Percentiles rank a stretch among this genome's conserved stretches.
These are phyloP conservation scores for Stemphylium vesicarium DNA, from an alignment of 2,329 filamentous ascomycete species.

Conservation along the genomic window DNA sequence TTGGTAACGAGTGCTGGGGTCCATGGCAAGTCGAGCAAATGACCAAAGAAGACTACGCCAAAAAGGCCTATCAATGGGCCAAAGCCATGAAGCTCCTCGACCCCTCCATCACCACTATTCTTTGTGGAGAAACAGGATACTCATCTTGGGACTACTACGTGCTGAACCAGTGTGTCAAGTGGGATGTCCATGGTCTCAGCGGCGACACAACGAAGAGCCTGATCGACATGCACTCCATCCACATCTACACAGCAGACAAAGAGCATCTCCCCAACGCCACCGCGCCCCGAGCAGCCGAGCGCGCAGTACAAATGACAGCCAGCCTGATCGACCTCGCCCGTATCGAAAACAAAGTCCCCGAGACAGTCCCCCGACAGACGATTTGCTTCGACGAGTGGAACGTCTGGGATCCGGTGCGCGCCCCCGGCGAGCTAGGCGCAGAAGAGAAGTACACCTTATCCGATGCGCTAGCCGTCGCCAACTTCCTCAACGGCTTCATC, in stretches of 20 bases:
- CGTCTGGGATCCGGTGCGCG: constrained; percentile 76
- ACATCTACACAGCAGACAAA: constrained; percentile 73
- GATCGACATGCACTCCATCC: constrained; percentile 83
- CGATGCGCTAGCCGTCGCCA: constrained; percentile 75
- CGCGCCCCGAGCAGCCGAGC: constrained; percentile 72
- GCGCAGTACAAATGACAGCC: constrained; percentile 73
- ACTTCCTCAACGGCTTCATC: constrained; percentile 79
- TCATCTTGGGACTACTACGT: constrained; percentile 76
- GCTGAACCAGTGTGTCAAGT: constrained; percentile 69
- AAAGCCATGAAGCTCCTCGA: constrained; percentile 76
- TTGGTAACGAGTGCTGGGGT: constrained; percentile 70
- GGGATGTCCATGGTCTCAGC: constrained; percentile 58
- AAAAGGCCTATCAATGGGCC: constrained; percentile 73
- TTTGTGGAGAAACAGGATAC: constrained; percentile 75
- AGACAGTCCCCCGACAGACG: constrained; percentile 65
- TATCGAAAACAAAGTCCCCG: constrained; percentile 69
- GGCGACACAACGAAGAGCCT: constrained; percentile 56
- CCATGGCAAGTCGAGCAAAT: constrained; percentile 62
- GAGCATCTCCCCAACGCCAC: constrained; percentile 49
- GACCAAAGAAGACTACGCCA: constrained; percentile 73
- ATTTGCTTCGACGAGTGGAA: constrained; percentile 90
- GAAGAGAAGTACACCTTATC: constrained; percentile 75
- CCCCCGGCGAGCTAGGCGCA: constrained; percentile 73
- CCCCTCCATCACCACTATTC: constrained; percentile 70
- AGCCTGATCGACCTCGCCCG: constrained; percentile 74